These are phyloP conservation scores for Pleurostoma richardsiae DNA, from an alignment of 2,329 filamentous ascomycete species.

Conservation along the genomic window DNA sequence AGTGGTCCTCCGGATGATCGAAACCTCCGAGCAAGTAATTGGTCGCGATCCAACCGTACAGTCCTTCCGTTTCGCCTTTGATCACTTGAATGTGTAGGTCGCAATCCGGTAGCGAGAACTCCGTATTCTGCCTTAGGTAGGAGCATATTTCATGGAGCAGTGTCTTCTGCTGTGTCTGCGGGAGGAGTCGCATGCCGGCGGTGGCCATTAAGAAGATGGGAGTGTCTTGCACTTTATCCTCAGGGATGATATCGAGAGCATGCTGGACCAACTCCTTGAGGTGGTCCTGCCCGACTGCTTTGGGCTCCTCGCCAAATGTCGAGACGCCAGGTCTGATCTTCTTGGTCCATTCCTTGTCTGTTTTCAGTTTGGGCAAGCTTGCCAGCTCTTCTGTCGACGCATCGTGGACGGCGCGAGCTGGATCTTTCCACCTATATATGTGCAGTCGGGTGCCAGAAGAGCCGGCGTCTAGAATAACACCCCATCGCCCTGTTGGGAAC, in stretches of 20 bases:
- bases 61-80: conserved; percentile 86
- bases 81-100: conserved; percentile 88
- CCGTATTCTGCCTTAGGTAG: conserved; percentile 71
- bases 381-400: conserved; percentile 56
- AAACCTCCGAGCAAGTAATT: conserved; percentile 95
- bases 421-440: conserved; percentile 89
- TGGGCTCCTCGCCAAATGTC: conserved; percentile 74
- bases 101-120: conserved; percentile 88
- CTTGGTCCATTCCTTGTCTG: conserved; percentile 82
- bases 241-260: conserved; percentile 72
- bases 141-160: conserved; percentile 76
- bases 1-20: conserved; percentile 67
- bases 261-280: conserved; percentile 75
- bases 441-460: conserved; percentile 95
- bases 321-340: conserved; percentile 94
- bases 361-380: conserved; percentile 73
- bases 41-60: conserved; percentile 96
- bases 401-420: conserved; percentile 58
- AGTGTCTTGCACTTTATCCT: conserved; percentile 72
- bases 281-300: conserved; percentile 75
- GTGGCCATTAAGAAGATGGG: conserved; percentile 95
- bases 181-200: conserved; percentile 86
- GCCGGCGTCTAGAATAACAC: conserved; percentile 93
- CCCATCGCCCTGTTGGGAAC: conserved; percentile 59
- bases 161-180: conserved; percentile 63